Evolutionary conservation across 2,329 filamentous ascomycete genomes (phyloP).

Genomic region (Exserohilum turcica): DNA sequence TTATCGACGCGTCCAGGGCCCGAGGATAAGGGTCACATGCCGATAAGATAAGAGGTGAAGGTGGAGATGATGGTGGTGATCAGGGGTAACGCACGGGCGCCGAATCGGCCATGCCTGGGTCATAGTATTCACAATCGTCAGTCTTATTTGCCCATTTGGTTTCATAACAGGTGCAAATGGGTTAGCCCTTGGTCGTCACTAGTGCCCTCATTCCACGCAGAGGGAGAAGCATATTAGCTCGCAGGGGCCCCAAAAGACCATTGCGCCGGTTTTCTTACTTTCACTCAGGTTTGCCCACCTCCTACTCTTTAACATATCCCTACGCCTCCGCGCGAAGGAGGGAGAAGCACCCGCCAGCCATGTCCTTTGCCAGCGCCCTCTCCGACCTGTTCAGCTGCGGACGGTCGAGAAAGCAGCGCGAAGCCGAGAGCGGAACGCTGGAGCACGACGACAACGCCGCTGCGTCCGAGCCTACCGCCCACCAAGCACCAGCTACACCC

Average conservation of each 20-base stretch:
- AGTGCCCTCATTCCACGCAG: slow-evolving; percentile 3
- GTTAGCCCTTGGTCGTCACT: slow-evolving; percentile 1
- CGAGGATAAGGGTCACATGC: not conserved
- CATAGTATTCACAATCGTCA: slow-evolving; percentile 6
- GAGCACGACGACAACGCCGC: slow-evolving; percentile 5
- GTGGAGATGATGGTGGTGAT: slow-evolving; percentile 13
- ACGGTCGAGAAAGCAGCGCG: slow-evolving; percentile 11
- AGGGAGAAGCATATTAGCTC: slow-evolving; percentile 10
- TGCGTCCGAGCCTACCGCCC: slow-evolving; percentile 1
- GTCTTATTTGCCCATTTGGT: slow-evolving; percentile 10
- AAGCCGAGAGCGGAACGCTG: slow-evolving; percentile 2
- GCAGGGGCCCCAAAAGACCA: not conserved
- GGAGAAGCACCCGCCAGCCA: slow-evolving; percentile 8
- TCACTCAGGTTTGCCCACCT: slow-evolving; percentile 4
- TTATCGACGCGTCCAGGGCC: not conserved
- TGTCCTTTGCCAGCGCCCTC: slow-evolving; percentile 13
- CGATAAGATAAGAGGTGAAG: slow-evolving; percentile 9
- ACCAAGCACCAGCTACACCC: slow-evolving; percentile 5
- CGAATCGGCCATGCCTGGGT: not conserved
- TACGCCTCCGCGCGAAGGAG: slow-evolving; percentile 6
- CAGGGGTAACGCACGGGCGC: slow-evolving; percentile 15
- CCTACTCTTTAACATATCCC: slow-evolving; percentile 4
- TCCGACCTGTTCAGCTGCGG: slow-evolving; percentile 17
- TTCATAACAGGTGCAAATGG: slow-evolving; percentile 7
- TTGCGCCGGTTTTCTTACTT: slow-evolving; percentile 6